phyloP scores from a whole-genome alignment of 768 basidiomycete genomes.

The Boletellus sp. region DNA sequence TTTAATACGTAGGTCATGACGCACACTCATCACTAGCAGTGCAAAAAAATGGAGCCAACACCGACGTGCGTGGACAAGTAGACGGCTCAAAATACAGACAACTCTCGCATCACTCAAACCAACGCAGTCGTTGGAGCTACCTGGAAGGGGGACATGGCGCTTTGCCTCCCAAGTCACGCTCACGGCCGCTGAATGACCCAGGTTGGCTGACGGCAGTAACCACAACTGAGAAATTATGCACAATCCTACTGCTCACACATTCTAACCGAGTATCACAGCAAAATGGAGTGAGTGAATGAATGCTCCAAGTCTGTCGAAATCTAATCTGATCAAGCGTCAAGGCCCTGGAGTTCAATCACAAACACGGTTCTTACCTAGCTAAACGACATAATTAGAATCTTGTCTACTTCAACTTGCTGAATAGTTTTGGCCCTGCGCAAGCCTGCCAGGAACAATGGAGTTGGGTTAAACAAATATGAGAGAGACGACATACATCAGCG shows the following conservation, averaged over 20 bases:
- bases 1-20: no score
- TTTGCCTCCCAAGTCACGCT: not conserved
- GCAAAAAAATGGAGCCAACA: no score
- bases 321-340: slow-evolving; percentile 14
- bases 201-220: not conserved
- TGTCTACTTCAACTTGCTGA: slow-evolving; percentile 57
- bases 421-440: slow-evolving; percentile 75
- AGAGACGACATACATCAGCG: slow-evolving; percentile 60
- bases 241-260: not conserved
- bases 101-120: no score
- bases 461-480: not conserved
- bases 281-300: not conserved
- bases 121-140: no score
- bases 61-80: no score
- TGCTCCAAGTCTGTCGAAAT: slow-evolving; percentile 1
- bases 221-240: not conserved
- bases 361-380: slow-evolving; percentile 15
- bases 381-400: not conserved
- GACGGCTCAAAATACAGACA: no score
- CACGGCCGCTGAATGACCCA: not conserved
- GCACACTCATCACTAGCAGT: no score
- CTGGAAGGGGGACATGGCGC: no score
- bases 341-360: not conserved
- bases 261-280: not conserved
- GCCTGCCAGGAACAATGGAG: slow-evolving; percentile 28